Base-by-base conservation (phyloP, 176 grass and related monocot genomes). In the Aegilops longissima region DNA sequence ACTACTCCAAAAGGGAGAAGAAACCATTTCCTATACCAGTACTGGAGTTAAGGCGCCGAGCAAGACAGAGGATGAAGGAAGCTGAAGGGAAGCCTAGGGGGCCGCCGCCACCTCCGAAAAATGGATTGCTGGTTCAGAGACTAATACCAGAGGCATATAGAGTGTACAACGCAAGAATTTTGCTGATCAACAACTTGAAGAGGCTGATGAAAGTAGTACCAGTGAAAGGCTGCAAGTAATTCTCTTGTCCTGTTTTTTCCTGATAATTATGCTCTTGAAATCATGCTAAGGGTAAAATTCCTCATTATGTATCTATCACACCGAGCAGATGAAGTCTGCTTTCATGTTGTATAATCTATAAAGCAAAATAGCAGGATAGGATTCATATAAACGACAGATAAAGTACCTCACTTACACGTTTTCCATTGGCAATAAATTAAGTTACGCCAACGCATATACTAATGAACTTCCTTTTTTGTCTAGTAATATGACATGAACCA, bases 21-120 rank as follows among this genome's bases (percentile, higher is more conserved):
- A 98, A 98, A 88, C 97, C 97, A 80, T 98, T 98, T 91, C 94
- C 97, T 4, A 76, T 98, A 82, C 97, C 94, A 39, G 86, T 98
- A 42, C 2, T 93, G 82, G 97, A 98, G 83, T 88, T 98, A 56
- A 94, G 97, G 61, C 93, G 97, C 49, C 79, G 84, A 73, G 97
- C 94, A 82, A 94, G 84, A 87, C 85, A 91, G 62, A 96, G 92
- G 89, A 74, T 89, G 64, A 98, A 96, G 59, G 83, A 85, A n/a
- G 90, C 90, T 58, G 89, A 81, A 85, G 92, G 90, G 79, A 87
- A 94, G 76, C 92, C 92, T 0, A 92, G 78, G 80, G 61, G 69
- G 11, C 87, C 94, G 51, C 82, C 88, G 82, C 85, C 88, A 39
- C 92, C 97, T n/a, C 97, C 97, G 0, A 94, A 88, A 80, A 98